Percentiles rank a stretch among this genome's conserved stretches.
Conservation (phyloP, 2,329 filamentous ascomycete species). For the Fusarium duplospermum region DNA sequence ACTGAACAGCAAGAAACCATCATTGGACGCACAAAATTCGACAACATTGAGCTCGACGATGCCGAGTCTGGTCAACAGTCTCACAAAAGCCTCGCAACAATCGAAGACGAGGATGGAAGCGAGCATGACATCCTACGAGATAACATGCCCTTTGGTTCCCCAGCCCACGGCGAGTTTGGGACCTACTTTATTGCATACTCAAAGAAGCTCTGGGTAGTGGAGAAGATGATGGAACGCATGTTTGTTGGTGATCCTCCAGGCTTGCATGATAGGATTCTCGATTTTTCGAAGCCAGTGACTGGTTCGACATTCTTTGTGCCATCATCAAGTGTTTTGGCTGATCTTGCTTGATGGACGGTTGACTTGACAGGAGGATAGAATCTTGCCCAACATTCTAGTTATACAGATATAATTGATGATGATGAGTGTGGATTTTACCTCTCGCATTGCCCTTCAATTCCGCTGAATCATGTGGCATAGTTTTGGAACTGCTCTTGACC, state of each 20-base stretch:
- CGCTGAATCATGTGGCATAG: too few species aligned
- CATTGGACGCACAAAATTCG: slow-evolving; percentile 67
- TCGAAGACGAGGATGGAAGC: slow-evolving; percentile 61
- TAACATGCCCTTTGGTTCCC: slow-evolving; percentile 71
- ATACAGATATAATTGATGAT: not conserved
- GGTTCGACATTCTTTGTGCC: slow-evolving; percentile 67
- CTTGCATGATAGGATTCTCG: slow-evolving; percentile 65
- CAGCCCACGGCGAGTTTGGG: slow-evolving; percentile 62
- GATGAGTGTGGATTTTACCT: not conserved
- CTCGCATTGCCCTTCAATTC: not conserved
- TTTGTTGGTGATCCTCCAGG: slow-evolving; percentile 66
- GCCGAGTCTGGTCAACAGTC: slow-evolving; percentile 58
- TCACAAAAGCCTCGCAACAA: slow-evolving; percentile 66
- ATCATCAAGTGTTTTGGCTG: slow-evolving; percentile 15
- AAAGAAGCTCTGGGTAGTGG: slow-evolving; percentile 64
- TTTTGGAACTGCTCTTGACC: too few species aligned
- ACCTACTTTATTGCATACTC: slow-evolving; percentile 71
- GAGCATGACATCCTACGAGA: slow-evolving; percentile 67
- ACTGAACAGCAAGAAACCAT: slow-evolving; percentile 66
- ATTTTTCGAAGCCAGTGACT: slow-evolving; percentile 65
- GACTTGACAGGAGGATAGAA: not conserved
- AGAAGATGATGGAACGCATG: slow-evolving; percentile 69
- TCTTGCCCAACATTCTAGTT: not conserved
- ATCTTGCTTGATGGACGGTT: slow-evolving; percentile 5
- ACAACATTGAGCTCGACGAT: slow-evolving; percentile 68